These are phyloP conservation scores for Pythium rhizo-oryzae DNA, from an alignment of 352 stramenopile genomes.

Conservation along the genomic window DNA sequence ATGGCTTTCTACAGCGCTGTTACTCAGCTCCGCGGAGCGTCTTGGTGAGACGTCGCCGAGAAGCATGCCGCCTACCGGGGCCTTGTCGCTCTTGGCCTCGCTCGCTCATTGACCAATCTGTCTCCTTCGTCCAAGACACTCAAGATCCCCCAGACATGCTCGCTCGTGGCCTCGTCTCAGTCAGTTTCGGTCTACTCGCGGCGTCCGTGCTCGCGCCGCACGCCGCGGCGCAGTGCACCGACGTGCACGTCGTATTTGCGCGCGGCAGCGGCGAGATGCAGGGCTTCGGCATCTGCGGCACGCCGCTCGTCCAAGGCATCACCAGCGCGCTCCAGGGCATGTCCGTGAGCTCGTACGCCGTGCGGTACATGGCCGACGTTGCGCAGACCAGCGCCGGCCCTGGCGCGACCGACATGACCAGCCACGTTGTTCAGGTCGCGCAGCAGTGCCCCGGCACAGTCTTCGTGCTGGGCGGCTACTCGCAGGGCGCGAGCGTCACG, in stretches of 20 bases:
- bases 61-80: no score
- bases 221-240: no score
- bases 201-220: no score
- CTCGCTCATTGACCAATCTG: no score
- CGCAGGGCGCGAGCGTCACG: constrained; percentile 25
- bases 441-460: constrained; percentile 32
- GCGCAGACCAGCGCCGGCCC: constrained; percentile 31
- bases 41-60: no score
- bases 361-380: constrained; percentile 29
- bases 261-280: constrained; percentile 37
- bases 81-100: no score
- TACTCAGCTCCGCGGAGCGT: no score
- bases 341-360: constrained; percentile 38
- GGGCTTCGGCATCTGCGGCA: constrained; percentile 30
- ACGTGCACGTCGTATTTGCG: constrained; percentile 33
- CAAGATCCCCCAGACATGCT: no score
- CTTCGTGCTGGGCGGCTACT: constrained; percentile 20
- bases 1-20: no score
- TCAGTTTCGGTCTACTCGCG: no score
- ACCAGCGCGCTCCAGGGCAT: constrained; percentile 27
- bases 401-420: constrained; percentile 40
- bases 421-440: constrained; percentile 30
- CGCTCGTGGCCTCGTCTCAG: no score
- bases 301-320: constrained; percentile 33
- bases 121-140: no score